These are phyloP conservation scores for Xanthoconium purpureum DNA, from an alignment of 768 basidiomycete species.

Conservation along the genomic window DNA sequence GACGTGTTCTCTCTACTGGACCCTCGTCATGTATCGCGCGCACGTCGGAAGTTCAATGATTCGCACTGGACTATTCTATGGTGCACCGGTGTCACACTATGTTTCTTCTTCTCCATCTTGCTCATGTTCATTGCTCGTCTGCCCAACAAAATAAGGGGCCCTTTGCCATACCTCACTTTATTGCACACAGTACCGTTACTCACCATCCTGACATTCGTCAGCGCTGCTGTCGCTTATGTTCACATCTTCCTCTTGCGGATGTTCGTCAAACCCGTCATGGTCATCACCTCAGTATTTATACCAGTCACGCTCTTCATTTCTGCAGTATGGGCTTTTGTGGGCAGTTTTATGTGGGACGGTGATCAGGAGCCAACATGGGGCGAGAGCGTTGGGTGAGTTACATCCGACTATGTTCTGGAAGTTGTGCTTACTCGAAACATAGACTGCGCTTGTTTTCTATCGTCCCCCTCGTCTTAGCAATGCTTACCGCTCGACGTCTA, in stretches of 20 bases:
- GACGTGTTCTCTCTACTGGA: slow-evolving; percentile 79
- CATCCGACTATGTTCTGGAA: background rate
- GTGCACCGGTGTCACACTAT: slow-evolving; percentile 56
- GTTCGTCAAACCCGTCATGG: slow-evolving; percentile 82
- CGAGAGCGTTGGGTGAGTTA: slow-evolving; percentile 70
- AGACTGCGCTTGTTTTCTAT: slow-evolving; percentile 65
- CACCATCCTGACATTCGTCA: slow-evolving; percentile 66
- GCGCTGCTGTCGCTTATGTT: slow-evolving; percentile 67
- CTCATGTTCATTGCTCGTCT: slow-evolving; percentile 58
- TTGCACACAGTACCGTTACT: slow-evolving; percentile 77
- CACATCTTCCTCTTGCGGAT: slow-evolving; percentile 75
- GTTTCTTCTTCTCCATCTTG: slow-evolving; percentile 61
- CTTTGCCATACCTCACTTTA: slow-evolving; percentile 62
- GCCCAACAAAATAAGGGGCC: slow-evolving; percentile 31
- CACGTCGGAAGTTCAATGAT: slow-evolving; percentile 72
- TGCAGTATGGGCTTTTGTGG: slow-evolving; percentile 77
- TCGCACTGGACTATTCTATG: slow-evolving; percentile 68
- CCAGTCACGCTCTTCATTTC: slow-evolving; percentile 73
- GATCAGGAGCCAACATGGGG: slow-evolving; percentile 69
- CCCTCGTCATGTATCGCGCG: slow-evolving; percentile 61
- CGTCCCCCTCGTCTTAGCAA: slow-evolving; percentile 65
- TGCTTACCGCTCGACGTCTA: slow-evolving; percentile 70
- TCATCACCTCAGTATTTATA: slow-evolving; percentile 72
- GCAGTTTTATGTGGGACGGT: slow-evolving; percentile 66
- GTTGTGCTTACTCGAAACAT: slow-evolving; percentile 9